These are phyloP conservation scores for Stemphylium lycopersici DNA, from an alignment of 2,329 filamentous ascomycete species.

Conservation along the genomic window DNA sequence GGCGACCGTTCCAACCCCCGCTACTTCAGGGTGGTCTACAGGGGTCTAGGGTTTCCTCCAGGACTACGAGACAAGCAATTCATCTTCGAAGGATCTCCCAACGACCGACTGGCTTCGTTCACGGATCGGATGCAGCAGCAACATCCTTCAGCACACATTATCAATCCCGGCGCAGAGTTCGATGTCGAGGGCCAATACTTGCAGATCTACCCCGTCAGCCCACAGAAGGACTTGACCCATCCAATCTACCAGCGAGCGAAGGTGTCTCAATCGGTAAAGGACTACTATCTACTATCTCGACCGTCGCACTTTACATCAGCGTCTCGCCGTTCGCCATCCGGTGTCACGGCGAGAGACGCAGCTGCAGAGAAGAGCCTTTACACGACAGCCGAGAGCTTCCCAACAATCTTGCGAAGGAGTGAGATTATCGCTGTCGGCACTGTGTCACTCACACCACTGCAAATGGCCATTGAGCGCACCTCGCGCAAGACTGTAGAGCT, in stretches of 20 bases:
- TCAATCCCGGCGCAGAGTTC: conserved; percentile 71
- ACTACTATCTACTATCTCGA: conserved; percentile 80
- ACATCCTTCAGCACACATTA: conserved; percentile 82
- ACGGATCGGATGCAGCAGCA: conserved; percentile 91
- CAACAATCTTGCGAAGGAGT: conserved; percentile 85
- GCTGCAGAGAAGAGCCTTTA: conserved; percentile 85
- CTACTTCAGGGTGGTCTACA: conserved; percentile 91
- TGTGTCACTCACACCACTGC: conserved; percentile 72
- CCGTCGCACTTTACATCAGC: conserved; percentile 82
- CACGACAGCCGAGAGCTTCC: conserved; percentile 83
- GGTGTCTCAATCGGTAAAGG: conserved; percentile 80
- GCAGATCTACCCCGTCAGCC: conserved; percentile 78
- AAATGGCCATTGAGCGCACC: conserved; percentile 90
- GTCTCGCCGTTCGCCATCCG: conserved; percentile 70
- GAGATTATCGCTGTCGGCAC: conserved; percentile 77
- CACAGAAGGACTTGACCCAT: conserved; percentile 81
- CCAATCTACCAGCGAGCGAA: conserved; percentile 88
- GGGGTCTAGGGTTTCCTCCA: conserved; percentile 83
- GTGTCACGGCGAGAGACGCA: conserved; percentile 71
- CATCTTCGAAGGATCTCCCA: conserved; percentile 82
- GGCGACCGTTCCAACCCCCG: conserved; percentile 78
- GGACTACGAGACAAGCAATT: conserved; percentile 87
- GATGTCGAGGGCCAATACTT: conserved; percentile 91
- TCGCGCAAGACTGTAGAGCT: conserved; percentile 90
- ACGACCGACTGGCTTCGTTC: conserved; percentile 79